phyloP scores from a whole-genome alignment of 768 basidiomycete species.

The Boletus rufocinnamomeus region DNA sequence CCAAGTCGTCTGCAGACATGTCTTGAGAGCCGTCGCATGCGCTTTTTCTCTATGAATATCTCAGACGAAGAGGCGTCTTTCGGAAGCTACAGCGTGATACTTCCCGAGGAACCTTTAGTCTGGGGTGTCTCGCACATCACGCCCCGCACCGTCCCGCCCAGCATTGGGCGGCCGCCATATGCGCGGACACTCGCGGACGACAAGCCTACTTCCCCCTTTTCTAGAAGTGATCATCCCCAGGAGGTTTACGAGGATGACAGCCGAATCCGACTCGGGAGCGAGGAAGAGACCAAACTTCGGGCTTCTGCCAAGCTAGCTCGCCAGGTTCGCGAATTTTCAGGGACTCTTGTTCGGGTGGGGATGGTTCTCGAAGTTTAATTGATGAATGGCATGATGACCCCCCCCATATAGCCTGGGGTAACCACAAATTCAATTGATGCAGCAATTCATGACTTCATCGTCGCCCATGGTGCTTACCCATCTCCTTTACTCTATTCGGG shows the following conservation, averaged over 20 bases:
- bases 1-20: background rate
- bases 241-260: constrained; percentile 30
- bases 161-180: constrained; percentile 61
- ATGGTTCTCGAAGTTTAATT: background rate
- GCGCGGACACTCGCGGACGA: constrained; percentile 13
- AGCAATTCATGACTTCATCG: constrained; percentile 69
- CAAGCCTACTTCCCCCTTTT: background rate
- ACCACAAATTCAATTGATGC: constrained; percentile 79
- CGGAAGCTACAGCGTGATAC: constrained; percentile 59
- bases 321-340: constrained; percentile 55
- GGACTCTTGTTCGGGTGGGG: constrained; percentile 52
- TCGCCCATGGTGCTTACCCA: constrained; percentile 75
- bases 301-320: constrained; percentile 58
- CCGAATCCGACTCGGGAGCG: constrained; percentile 51
- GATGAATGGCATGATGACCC: background rate
- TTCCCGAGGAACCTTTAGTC: constrained; percentile 65
- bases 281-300: constrained; percentile 53
- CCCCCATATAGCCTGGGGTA: constrained; percentile 51
- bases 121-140: constrained; percentile 64
- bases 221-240: background rate
- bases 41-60: constrained; percentile 6
- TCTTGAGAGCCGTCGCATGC: background rate
- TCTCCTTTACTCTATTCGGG: constrained; percentile 76
- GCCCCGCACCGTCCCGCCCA: constrained; percentile 55
- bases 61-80: constrained; percentile 35